Percentiles rank a stretch among this genome's conserved stretches.
Evolutionary conservation across 2,329 filamentous ascomycete genomes (phyloP).

Genomic region (Fusarium sp.): DNA sequence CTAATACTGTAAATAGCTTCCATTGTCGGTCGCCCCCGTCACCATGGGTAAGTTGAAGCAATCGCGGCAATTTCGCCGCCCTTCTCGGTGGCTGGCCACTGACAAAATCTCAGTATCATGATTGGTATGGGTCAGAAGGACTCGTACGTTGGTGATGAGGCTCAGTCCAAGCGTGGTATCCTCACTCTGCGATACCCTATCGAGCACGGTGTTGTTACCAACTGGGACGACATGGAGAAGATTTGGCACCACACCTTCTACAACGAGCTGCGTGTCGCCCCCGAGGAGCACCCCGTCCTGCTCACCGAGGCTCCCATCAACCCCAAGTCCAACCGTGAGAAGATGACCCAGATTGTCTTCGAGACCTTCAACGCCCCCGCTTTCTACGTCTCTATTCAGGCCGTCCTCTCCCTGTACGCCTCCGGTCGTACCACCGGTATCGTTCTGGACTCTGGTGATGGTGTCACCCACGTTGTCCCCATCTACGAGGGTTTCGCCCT

Average conservation of each 20-base stretch:
- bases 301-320: conserved; percentile 99
- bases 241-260: conserved; percentile 99
- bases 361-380: conserved; percentile 99
- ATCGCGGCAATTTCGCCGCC: conserved; percentile 19
- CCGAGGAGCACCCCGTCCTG: conserved; percentile 99
- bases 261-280: conserved; percentile 99
- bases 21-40: conserved; percentile 99
- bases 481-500: conserved; percentile 99
- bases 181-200: conserved; percentile 99
- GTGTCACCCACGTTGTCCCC: conserved; percentile 99
- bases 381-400: conserved; percentile 99
- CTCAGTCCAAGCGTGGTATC: conserved; percentile 99
- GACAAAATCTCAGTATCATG: conserved; percentile 83
- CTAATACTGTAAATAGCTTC: conserved; percentile 74
- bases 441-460: conserved; percentile 99
- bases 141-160: conserved; percentile 99
- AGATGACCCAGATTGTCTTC: conserved; percentile 99
- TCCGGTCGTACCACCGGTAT: conserved; percentile 99
- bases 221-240: conserved; percentile 99
- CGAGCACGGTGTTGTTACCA: conserved; percentile 99
- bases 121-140: conserved; percentile 99
- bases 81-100: conserved; percentile 28
- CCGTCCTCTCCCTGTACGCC: conserved; percentile 98
- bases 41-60: conserved; percentile 87
- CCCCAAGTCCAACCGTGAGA: conserved; percentile 99